These are phyloP conservation scores for Hymenoscyphus occultus DNA, from an alignment of 2,329 filamentous ascomycete species.

Conservation along the genomic window DNA sequence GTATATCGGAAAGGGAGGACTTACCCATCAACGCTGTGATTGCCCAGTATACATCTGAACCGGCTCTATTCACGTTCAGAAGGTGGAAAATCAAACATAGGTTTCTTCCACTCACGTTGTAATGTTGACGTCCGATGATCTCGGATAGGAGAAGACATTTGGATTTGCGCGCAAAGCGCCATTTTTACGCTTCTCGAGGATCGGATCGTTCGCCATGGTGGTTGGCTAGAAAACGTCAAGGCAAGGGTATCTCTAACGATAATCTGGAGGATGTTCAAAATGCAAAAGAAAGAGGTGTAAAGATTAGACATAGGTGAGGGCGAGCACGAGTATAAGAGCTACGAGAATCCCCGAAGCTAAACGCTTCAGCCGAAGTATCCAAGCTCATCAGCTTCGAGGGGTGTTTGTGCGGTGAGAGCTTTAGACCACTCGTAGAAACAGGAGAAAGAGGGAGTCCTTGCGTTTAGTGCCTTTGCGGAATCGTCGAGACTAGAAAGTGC, in stretches of 20 bases:
- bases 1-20: too few species aligned
- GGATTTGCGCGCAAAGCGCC: conserved; percentile 27
- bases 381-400: not conserved
- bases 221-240: not conserved
- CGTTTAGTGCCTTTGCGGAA: not conserved
- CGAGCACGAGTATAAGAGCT: not conserved
- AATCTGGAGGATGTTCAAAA: not conserved
- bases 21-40: conserved; percentile 56
- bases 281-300: not conserved
- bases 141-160: conserved; percentile 28
- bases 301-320: not conserved
- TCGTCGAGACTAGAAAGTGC: not conserved
- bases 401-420: not conserved
- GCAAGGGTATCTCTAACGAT: not conserved
- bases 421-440: not conserved
- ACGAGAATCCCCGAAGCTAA: not conserved
- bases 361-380: not conserved
- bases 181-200: conserved; percentile 15
- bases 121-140: conserved; percentile 51
- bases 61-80: conserved; percentile 39
- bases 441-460: not conserved
- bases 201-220: not conserved
- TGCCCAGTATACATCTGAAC: conserved; percentile 62
- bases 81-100: not conserved
- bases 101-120: conserved; percentile 36